A percentile compares a stretch with the other conserved stretches of the same genome.
Conservation (phyloP, 768 basidiomycete species). For the Lentinula lateritia region DNA sequence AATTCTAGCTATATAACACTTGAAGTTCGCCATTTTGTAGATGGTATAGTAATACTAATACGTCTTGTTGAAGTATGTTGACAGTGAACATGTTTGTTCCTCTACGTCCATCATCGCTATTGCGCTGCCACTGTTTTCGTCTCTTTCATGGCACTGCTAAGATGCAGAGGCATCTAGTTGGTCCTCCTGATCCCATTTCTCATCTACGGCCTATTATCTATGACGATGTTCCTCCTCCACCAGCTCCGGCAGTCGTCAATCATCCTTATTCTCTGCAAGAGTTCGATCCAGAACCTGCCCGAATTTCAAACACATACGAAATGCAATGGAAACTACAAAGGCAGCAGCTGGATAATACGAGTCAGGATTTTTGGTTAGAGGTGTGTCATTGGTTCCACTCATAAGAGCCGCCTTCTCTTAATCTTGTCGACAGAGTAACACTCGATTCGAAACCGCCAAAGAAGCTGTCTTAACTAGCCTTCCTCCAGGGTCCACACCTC, state of each 20-base stretch:
- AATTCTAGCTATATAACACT: too few relatives aligned
- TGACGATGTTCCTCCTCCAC: conserved; percentile 43
- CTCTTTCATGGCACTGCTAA: conserved; percentile 14
- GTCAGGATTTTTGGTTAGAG: conserved; percentile 77
- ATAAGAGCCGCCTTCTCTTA: neutral
- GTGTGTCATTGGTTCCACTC: conserved; percentile 40
- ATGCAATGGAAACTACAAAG: conserved; percentile 68
- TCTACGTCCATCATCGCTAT: neutral
- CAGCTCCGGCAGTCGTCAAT: conserved; percentile 26
- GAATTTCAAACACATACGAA: conserved; percentile 34
- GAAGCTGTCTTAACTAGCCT: conserved; percentile 50
- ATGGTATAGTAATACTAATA: neutral
- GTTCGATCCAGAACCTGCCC: conserved; percentile 38
- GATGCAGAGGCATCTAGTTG: conserved; percentile 35
- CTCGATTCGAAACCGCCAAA: conserved; percentile 73
- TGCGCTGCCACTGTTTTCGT: neutral
- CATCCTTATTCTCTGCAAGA: conserved; percentile 81
- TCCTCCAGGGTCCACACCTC: conserved; percentile 39
- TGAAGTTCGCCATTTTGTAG: neutral
- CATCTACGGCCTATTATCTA: conserved; percentile 79
- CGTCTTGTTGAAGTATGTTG: neutral
- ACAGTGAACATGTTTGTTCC: neutral
- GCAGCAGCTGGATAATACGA: conserved; percentile 68
- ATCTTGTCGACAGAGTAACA: conserved; percentile 53
- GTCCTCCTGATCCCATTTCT: conserved; percentile 73